phyloP scores from a whole-genome alignment of 2,329 filamentous ascomycete species.

The Sporothrix pseudoabietina region DNA sequence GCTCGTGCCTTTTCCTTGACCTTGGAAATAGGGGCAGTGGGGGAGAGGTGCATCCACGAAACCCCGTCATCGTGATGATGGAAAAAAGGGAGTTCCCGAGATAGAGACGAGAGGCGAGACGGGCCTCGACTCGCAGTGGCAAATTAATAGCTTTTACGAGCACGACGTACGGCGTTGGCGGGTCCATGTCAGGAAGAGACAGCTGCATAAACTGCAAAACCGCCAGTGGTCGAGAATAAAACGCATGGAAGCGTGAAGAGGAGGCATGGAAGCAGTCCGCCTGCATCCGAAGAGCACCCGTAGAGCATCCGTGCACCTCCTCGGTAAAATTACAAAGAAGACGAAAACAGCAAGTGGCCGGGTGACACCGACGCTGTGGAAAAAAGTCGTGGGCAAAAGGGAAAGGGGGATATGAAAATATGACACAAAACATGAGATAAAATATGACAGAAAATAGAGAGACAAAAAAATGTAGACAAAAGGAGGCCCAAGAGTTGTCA shows the following conservation, averaged over 20 bases:
- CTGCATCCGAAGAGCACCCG: not conserved
- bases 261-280: not conserved
- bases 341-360: constrained; percentile 10
- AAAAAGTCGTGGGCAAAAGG: not conserved
- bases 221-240: not conserved
- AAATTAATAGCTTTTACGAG: not conserved
- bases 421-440: not conserved
- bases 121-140: not conserved
- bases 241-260: not conserved
- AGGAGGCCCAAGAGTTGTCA: not conserved
- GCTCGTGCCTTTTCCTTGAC: not conserved
- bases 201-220: constrained; percentile 7
- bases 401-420: not conserved
- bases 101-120: not conserved
- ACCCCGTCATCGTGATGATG: not conserved
- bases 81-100: not conserved
- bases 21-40: constrained; percentile 12
- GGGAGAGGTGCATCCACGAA: not conserved
- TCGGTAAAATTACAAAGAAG: not conserved
- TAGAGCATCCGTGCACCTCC: not conserved
- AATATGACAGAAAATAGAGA: not conserved
- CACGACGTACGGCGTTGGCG: not conserved
- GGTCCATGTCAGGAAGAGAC: not conserved
- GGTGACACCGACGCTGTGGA: not conserved
- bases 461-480: not conserved